Base-by-base conservation (phyloP, 495 filamentous ascomycete genomes). In the Daldinia concentrica region DNA sequence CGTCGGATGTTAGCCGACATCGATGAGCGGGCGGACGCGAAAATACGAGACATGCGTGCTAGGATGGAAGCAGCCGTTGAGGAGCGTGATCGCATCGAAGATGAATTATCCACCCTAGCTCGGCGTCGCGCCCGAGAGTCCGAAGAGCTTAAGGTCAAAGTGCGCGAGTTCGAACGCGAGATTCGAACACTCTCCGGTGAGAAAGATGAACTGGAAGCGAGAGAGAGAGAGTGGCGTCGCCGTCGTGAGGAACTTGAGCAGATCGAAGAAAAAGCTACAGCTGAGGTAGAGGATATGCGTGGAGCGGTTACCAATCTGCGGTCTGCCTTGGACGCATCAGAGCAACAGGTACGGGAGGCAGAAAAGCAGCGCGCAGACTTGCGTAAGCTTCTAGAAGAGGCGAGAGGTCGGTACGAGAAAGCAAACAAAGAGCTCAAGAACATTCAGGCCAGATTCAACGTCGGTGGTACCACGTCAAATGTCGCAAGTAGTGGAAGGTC, bases 51-150 rank as follows among this genome's bases (percentile, higher is more conserved):
- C 70, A 94, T 97, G 88, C 91, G 93, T 73, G 91, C 94, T 72
- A 86, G 89, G 17, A 91, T 98, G 88, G 95, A 98, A 66, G 83
- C 90, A 0, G 93, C 93, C 0, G 85, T 95, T 54, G 93, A 98
- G 76, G 95, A 98, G 80, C 88, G 95, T 29, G 96, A 98, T 74
- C 89, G 93, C 14, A 91, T 93, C 15, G 95, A 98, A 77, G 95
- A 98, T 39, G 93, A 98, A 80, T 88, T 92, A 22, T 92, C 88
- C 69, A 90, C 88, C 1, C 87, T 91, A 54, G 91, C 90, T 12
- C 87, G 96, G 56, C 85, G 90, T 50, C 87, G 90, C 19, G 88
- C 91, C 4, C 85, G 93, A 29, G 95, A 98, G 82, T 83, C 94
- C 30, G 95, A 98, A 79, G 95, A 98, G 59, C 79, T 98, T 12